These are phyloP conservation scores for Marasmius fiardii DNA, from an alignment of 1,284 basidiomycete genomes.

Conservation along the genomic window DNA sequence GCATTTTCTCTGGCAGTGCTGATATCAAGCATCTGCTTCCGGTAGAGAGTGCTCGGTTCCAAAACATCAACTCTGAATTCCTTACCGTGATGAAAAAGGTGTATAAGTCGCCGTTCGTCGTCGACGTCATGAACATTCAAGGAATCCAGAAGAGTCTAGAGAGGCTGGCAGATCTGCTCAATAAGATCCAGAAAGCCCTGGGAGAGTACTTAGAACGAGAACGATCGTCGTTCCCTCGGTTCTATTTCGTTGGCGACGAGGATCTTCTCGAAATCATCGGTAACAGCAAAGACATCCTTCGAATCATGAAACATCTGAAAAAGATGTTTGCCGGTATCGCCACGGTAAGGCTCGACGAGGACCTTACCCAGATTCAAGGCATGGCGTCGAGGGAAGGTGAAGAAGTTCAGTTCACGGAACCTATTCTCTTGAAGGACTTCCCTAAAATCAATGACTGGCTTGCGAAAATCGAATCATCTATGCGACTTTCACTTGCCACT, in stretches of 20 bases:
- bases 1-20: slow-evolving; percentile 98
- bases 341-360: slow-evolving; percentile 86
- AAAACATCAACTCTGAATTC: slow-evolving; percentile 99
- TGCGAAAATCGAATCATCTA: slow-evolving; percentile 87
- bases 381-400: slow-evolving; percentile 97
- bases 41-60: slow-evolving; percentile 94
- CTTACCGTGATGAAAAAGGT: slow-evolving; percentile 99
- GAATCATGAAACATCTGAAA: slow-evolving; percentile 98
- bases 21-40: slow-evolving; percentile 99
- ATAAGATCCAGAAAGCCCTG: slow-evolving; percentile 99
- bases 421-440: slow-evolving; percentile 88
- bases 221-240: slow-evolving; percentile 95
- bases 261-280: slow-evolving; percentile 99
- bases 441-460: slow-evolving; percentile 99
- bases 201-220: slow-evolving; percentile 99
- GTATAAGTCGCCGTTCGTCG: slow-evolving; percentile 96
- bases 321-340: slow-evolving; percentile 99
- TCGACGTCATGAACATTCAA: slow-evolving; percentile 96
- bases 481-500: slow-evolving; percentile 89
- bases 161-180: slow-evolving; percentile 91
- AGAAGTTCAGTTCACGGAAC: slow-evolving; percentile 80
- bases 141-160: slow-evolving; percentile 97
- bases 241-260: slow-evolving; percentile 99
- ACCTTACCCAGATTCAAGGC: slow-evolving; percentile 81
- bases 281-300: slow-evolving; percentile 97